These are phyloP conservation scores for Trichoderma brevicompactum DNA, from an alignment of 2,329 filamentous ascomycete species.

Conservation along the genomic window DNA sequence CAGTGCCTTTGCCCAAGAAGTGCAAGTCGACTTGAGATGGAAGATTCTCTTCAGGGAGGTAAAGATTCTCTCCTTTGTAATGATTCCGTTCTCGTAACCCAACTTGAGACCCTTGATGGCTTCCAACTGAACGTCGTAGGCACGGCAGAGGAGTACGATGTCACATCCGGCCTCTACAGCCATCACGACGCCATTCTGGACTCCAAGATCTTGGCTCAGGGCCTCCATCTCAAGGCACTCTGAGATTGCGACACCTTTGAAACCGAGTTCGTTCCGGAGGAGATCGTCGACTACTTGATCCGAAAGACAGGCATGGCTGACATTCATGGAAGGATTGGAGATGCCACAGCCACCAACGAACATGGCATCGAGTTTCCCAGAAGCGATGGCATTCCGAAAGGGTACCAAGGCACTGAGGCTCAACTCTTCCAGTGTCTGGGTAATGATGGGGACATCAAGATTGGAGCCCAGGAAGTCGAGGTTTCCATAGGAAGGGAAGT, in stretches of 20 bases:
- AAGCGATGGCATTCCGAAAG: constrained; percentile 85
- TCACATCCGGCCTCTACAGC: constrained; percentile 96
- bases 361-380: constrained; percentile 84
- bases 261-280: constrained; percentile 84
- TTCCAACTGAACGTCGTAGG: constrained; percentile 86
- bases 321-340: constrained; percentile 87
- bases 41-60: constrained; percentile 80
- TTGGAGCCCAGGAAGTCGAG: constrained; percentile 91
- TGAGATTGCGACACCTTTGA: constrained; percentile 89
- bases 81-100: constrained; percentile 87
- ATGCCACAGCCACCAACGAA: constrained; percentile 96
- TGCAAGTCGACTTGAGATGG: constrained; percentile 80
- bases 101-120: constrained; percentile 88
- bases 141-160: constrained; percentile 83
- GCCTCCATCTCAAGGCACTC: constrained; percentile 98
- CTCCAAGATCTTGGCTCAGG: constrained; percentile 92
- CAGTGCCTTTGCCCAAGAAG: constrained; percentile 89
- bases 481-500: constrained; percentile 96
- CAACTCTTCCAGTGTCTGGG: constrained; percentile 88
- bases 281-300: constrained; percentile 92
- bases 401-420: constrained; percentile 90
- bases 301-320: constrained; percentile 92
- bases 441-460: constrained; percentile 92
- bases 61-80: constrained; percentile 77
- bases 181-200: constrained; percentile 96